phyloP scores from a whole-genome alignment of 495 filamentous ascomycete species.

The Lasiosphaeria hispida region DNA sequence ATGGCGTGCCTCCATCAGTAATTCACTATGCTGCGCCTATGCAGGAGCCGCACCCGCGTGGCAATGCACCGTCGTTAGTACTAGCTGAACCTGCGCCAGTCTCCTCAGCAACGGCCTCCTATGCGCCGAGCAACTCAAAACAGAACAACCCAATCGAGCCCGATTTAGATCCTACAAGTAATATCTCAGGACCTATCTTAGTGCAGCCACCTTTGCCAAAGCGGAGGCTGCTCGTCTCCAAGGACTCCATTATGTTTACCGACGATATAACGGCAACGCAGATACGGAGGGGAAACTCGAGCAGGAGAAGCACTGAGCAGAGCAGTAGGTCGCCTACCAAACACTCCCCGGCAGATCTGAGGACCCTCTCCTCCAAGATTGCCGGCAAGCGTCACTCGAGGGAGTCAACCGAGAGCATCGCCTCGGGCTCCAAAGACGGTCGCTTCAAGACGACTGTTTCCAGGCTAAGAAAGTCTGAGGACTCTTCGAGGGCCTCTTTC shows the following conservation, averaged over 20 bases:
- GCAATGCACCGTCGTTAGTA: neutral
- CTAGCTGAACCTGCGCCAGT: neutral
- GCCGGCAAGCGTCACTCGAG: neutral
- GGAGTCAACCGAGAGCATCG: neutral
- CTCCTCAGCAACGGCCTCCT: too few relatives aligned
- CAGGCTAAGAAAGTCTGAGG: constrained; percentile 5
- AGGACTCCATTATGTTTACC: constrained; percentile 10
- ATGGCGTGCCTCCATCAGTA: neutral
- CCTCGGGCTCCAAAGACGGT: neutral
- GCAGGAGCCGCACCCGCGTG: constrained; percentile 1
- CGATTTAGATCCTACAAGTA: neutral
- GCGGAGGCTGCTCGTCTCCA: constrained; percentile 15
- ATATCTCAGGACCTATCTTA: neutral
- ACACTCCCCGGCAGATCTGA: neutral
- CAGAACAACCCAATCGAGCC: neutral
- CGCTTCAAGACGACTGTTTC: neutral
- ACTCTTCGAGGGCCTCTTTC: neutral
- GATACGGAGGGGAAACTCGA: neutral
- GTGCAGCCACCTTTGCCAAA: neutral
- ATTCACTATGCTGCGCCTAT: neutral
- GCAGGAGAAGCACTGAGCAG: neutral
- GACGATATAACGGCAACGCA: neutral
- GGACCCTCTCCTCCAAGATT: neutral
- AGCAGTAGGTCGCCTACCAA: neutral
- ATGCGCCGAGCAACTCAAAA: too few relatives aligned